Base-by-base conservation (phyloP, 768 basidiomycete species). In the Phanerochaete sordida region DNA sequence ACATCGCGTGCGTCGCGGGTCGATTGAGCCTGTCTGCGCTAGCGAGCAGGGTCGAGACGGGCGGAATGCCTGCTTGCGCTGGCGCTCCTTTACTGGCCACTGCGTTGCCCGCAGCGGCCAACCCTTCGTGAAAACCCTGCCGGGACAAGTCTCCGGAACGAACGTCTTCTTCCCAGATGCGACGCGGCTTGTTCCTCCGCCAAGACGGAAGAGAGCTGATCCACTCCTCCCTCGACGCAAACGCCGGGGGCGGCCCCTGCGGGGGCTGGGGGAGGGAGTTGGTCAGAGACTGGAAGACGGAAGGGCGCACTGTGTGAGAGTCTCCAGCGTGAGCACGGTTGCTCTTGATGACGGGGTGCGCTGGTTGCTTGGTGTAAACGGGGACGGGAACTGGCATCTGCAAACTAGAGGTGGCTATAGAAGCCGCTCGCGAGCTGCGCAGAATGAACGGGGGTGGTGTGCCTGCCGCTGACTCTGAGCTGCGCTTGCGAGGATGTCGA, bases 341-440 rank as follows among this genome's bases (percentile, higher is more conserved):
- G 70, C 74, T 73, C 79, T 92, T 92, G 79, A 81, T 75, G 70
- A 89, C 82, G 53, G 83, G 79, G 68, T 90, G 88, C 58, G 84
- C 81, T 68, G 79, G 74, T 60, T 79, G 78, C 72, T 83, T 85
- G 67, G 78, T 67, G 73, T 79, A 73, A 73, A 77, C 78, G 69
- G 87, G 88, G 68, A 90, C 90, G 65, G 91, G 90, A 79, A 92
- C 91, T 77, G 91, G 91, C 91, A 93, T 93, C 81, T 85, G 88
- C 83, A 78, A 67, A 64, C 67, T 67, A 69, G 70, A 66, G 64
- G 68, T 58, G 70, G 75, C 73, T 74, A 70, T 64, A 69, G 76
- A 77, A 77, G 67, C 56, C 68, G 73, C 66, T 75, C 72, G 76
- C 76, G 78, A 73, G 70, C 69, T 65, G 76, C 84, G 77, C 79